Percentiles rank a stretch among this genome's conserved stretches.
Evolutionary conservation across 2,329 filamentous ascomycete species (phyloP).

Genomic region (Alternaria viburni): DNA sequence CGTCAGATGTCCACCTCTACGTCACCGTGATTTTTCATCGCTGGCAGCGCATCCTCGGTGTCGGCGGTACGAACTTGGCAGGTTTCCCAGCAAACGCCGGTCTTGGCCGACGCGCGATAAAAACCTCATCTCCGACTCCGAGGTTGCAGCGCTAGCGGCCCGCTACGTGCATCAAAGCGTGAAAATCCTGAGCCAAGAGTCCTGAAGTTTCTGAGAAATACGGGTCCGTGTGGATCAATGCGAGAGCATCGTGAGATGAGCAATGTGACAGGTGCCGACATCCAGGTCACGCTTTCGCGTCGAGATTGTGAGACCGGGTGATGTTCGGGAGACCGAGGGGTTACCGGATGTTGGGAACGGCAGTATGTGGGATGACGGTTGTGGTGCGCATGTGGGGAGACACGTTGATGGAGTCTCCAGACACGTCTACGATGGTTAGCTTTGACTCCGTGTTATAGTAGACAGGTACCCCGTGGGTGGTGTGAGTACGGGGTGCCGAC

Average conservation of each 20-base stretch:
- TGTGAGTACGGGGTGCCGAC: background rate
- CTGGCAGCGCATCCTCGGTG: background rate
- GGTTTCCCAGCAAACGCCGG: conserved; percentile 17
- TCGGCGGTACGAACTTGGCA: background rate
- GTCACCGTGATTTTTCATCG: background rate
- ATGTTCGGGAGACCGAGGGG: conserved; percentile 16
- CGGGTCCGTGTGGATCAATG: conserved; percentile 26
- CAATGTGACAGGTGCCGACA: conserved; percentile 9
- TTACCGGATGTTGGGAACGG: conserved; percentile 1
- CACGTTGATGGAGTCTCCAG: conserved; percentile 3
- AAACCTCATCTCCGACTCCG: conserved; percentile 22
- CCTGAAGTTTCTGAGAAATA: conserved; percentile 28
- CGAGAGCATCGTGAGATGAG: conserved; percentile 8
- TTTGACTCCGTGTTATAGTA: conserved; percentile 1
- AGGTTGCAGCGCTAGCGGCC: conserved; percentile 33
- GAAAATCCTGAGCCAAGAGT: conserved; percentile 20
- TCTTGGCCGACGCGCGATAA: conserved; percentile 25
- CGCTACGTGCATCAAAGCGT: conserved; percentile 15
- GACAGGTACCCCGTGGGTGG: background rate
- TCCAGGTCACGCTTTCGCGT: conserved; percentile 1
- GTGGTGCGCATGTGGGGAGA: conserved; percentile 6
- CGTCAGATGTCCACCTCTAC: background rate
- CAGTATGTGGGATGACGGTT: conserved; percentile 7
- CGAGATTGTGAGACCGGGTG: conserved; percentile 17
- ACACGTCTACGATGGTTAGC: conserved; percentile 7